Evolutionary conservation across 805 yeast genomes (phyloP), one percentile per base, ranked within the genome.

Genomic region (Henningerozyma blattae): DNA sequence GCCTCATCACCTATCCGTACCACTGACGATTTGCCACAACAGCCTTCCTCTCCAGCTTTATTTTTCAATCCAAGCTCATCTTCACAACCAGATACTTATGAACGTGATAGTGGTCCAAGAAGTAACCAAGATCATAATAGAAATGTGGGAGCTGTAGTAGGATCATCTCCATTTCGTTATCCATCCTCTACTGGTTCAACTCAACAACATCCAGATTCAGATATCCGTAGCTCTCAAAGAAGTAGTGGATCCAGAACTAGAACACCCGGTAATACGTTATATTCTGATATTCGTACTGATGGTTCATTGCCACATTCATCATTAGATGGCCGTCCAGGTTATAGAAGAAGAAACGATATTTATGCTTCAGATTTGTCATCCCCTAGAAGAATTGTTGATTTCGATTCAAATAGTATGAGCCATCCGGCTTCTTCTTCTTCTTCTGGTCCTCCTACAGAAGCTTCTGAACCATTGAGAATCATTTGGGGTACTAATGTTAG

Each of bases 401-500:
- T 70, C 31, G 53, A 52, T 16, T 45, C 47, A 26, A 45, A 44
- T 15, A 53, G 61, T 4, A 50, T 58, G 7, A 46, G 58, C 2
- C 35, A 42, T 10, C 40, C 42, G 6, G 36, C 39, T 24, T 32
- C 38, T 8, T 34, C 42, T 12, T 48, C 56, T 7, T 46, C 54
- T n/a, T 45, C 55, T 1, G 55, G 50, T 35, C 42, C 45, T 7
- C 50, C 54, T 9, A 45, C 56, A 5, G 60, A 62, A 34, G 62
- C 64, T 17, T 73, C 72, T 34, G 95, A 81, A 43, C 94, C 94
- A 0, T 75, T 77, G 17, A 71, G 93, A 48, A 94, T 91, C 34
- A 89, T 91, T 50, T 91, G 98, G 98, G 98, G 98, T 59, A 91
- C 98, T 1, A 86, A 89, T 52, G 95, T 91, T 18, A 80, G 93